These are phyloP conservation scores for Catharanthus roseus DNA, from an alignment of 257 asterid species.

Conservation along the genomic window DNA sequence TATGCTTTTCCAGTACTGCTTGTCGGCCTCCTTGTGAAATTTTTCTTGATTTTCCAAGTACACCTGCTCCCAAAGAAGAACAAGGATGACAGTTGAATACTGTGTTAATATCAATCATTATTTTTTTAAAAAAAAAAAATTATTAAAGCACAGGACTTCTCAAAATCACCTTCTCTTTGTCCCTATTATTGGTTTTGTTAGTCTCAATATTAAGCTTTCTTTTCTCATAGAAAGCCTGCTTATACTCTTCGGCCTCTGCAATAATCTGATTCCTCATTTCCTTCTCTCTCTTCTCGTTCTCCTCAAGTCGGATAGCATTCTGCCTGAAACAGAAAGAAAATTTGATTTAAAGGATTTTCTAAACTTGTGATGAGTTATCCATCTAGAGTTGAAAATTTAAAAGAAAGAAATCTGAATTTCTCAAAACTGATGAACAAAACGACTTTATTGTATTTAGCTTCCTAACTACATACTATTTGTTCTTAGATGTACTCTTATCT, in stretches of 20 bases:
- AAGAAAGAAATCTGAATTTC: too few relatives aligned
- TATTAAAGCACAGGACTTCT: neutral
- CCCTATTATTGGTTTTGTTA: constrained; percentile 65
- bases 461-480: neutral
- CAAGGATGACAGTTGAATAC: constrained; percentile 4
- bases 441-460: too few relatives aligned
- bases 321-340: constrained; percentile 41
- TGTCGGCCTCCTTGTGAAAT: constrained; percentile 92
- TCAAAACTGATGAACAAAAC: too few relatives aligned
- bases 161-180: constrained; percentile 65
- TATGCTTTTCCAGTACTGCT: constrained; percentile 93
- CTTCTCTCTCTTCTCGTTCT: constrained; percentile 90
- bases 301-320: constrained; percentile 85
- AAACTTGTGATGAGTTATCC: neutral
- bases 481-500: neutral
- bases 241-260: constrained; percentile 78
- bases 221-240: constrained; percentile 76
- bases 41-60: constrained; percentile 64
- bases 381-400: neutral
- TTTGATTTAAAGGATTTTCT: neutral
- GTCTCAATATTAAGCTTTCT: constrained; percentile 65
- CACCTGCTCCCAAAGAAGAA: constrained; percentile 26
- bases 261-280: constrained; percentile 71
- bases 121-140: neutral
- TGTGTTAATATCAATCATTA: constrained; percentile 3